Evolutionary conservation across 2,329 filamentous ascomycete genomes (phyloP), one percentile per base, ranked within the genome.

Genomic region (Fusarium sororula): DNA sequence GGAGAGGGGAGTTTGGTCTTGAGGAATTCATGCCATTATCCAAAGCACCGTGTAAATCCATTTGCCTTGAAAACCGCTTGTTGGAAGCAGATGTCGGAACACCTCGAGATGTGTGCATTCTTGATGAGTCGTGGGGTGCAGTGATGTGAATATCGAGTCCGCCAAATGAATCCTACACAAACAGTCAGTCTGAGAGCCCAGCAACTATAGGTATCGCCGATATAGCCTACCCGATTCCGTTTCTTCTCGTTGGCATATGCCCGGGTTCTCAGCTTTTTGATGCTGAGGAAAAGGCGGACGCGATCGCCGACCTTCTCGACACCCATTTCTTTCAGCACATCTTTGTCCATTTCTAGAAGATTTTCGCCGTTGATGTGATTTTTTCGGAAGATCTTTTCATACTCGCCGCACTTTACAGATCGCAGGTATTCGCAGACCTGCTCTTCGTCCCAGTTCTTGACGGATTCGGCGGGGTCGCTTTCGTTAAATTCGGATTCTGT

Each of bases 321-420:
- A 48, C 96, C 96, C 90, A 99, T 97, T 82, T 99, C 96, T 83
- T 98, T 97, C 73, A 99, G 88, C 45, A 97, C 94, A 63, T 95
- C 92, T 86, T 98, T 97, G 83, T 99, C 96, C 88, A 98, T 96
- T 84, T 99, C 96, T 77, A 99, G 88, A 50, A 99, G 87, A 80
- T 97, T 98, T 84, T 98, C 95, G 79, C 96, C 96, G 81, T 96
- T 99, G 86, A 99, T 98, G 83, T 98, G 94, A 82, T 99, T 98
- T 80, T 91, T 91, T 84, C 93, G 84, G 83, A 98, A 98, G 32
- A 98, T 84, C 79, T 93, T 91, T 81, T 98, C 95, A 83, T 99
- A 98, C 81, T 98, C 95, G 77, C 92, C 92, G 80, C 95, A 98
- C 80, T 97, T 96, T 81, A 99, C 95, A 77, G 91, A 95, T 78